Evolutionary conservation across 2,329 filamentous ascomycete species (phyloP), one percentile per base, ranked within the genome.

Genomic region (Fusarium sambucinum): DNA sequence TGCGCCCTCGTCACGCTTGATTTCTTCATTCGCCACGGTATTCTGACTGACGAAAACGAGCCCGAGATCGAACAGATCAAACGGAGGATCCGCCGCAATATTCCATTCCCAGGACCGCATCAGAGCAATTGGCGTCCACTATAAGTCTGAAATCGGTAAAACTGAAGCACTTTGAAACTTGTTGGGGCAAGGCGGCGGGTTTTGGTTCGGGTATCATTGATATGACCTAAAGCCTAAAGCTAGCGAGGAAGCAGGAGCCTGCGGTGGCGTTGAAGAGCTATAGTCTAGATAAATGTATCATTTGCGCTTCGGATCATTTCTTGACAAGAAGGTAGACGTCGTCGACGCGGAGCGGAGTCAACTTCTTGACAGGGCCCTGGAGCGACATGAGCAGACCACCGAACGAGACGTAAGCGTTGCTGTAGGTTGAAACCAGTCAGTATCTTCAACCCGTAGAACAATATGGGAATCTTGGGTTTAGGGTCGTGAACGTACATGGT

Each of bases 301-400:
- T 30, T 35, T 38, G 55, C 55, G 48, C 46, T 46, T 25, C 62
- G 56, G 25, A 56, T 76, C 81, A 95, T 89, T 96, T 97, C 89
- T 97, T 99, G 73, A 97, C 84, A 63, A 98, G 86, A 64, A 99
- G 87, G 78, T 99, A 99, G 68, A 96, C 89, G 77, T 97, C 91
- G 79, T 99, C 96, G 75, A 97, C 95, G 74, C 94, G 89, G 76
- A 99, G 82, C 29, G 94, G 92, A 33, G 92, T 96, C 67, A 99
- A 88, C 84, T 97, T 97, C 85, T 96, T 96, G 80, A 97, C 96
- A 4, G 96, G 96, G 8, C 96, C 96, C 75, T 97, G 92, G 57
- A 99, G 86, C 74, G 91, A 93, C 82, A 98, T 90, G 74, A 99
- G 82, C 69, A 99, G 83, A 10, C 96, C 96, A 47, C 96, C 96